Evolutionary conservation across 352 stramenopile genomes (phyloP).

Genomic region (Pythium periplocum): DNA sequence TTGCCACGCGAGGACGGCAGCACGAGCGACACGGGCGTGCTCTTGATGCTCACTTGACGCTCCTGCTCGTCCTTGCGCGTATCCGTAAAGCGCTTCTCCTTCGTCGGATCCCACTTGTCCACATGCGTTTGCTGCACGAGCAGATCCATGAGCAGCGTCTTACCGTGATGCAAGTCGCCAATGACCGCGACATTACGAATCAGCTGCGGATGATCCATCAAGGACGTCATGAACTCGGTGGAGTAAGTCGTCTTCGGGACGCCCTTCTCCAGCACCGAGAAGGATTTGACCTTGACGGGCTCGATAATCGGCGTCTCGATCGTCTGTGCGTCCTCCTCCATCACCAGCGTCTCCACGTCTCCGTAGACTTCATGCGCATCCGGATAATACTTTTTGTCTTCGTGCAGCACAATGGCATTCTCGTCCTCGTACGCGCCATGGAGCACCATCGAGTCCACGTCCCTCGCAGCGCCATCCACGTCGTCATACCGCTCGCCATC

Average conservation of each 20-base stretch:
- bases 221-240: conserved; percentile 81
- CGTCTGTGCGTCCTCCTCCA: conserved; percentile 98
- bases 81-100: conserved; percentile 93
- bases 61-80: conserved; percentile 96
- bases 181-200: conserved; percentile 96
- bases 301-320: conserved; percentile 98
- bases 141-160: conserved; percentile 91
- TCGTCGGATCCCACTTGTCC: conserved; percentile 69
- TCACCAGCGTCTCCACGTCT: conserved; percentile 95
- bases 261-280: conserved; percentile 85
- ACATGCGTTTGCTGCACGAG: conserved; percentile 89
- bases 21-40: conserved; percentile 93
- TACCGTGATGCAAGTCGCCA: conserved; percentile 96
- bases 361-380: conserved; percentile 96
- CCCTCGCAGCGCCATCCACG: conserved; percentile 12
- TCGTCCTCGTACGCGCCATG: conserved; percentile 61
- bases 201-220: conserved; percentile 88
- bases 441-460: conserved; percentile 46
- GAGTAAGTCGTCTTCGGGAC: conserved; percentile 85
- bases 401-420: conserved; percentile 96
- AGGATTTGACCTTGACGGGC: conserved; percentile 92
- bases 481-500: conserved; percentile 16
- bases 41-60: conserved; percentile 96
- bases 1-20: conserved; percentile 93
- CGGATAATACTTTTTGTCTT: conserved; percentile 99